Evolutionary conservation across 768 basidiomycete species (phyloP).

Genomic region (Brasilioporus rufonigricans): DNA sequence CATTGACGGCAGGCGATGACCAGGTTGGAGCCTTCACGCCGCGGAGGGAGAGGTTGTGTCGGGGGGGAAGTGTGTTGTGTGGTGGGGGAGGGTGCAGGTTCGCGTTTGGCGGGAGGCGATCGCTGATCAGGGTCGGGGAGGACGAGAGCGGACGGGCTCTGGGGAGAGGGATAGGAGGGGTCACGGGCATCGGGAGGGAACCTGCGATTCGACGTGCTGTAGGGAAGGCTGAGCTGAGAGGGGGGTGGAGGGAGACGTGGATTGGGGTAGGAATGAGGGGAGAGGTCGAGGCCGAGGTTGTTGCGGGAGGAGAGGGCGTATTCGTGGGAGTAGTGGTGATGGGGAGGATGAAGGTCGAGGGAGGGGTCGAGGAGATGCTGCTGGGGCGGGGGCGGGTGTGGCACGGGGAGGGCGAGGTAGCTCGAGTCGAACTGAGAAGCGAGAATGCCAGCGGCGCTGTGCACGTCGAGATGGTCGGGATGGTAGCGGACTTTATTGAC

Average conservation of each 20-base stretch:
- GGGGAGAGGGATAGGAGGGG: slow-evolving; percentile 36
- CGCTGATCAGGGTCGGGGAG: slow-evolving; percentile 26
- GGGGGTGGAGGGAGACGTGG: slow-evolving; percentile 42
- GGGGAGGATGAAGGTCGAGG: slow-evolving; percentile 42
- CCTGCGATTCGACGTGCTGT: slow-evolving; percentile 30
- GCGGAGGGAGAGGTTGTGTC: slow-evolving; percentile 26
- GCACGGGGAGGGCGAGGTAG: slow-evolving; percentile 36
- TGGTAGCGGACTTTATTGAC: slow-evolving; percentile 73
- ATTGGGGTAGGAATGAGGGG: slow-evolving; percentile 39
- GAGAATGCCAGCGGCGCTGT: slow-evolving; percentile 47
- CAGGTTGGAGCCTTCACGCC: slow-evolving; percentile 60
- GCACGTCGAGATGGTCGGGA: slow-evolving; percentile 41
- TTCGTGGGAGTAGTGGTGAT: slow-evolving; percentile 38
- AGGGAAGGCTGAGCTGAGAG: slow-evolving; percentile 20
- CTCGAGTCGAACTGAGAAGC: slow-evolving; percentile 52
- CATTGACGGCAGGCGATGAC: slow-evolving; percentile 87
- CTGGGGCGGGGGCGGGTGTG: not conserved
- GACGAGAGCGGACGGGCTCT: slow-evolving; percentile 17
- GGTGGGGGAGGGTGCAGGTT: slow-evolving; percentile 39
- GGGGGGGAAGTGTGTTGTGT: slow-evolving; percentile 26
- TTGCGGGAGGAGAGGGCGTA: slow-evolving; percentile 38
- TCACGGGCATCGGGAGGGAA: slow-evolving; percentile 38
- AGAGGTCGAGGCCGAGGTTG: slow-evolving; percentile 45
- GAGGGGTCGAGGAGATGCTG: slow-evolving; percentile 47
- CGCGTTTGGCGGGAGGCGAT: slow-evolving; percentile 43